These are phyloP conservation scores for Syzygium aromaticum DNA, from an alignment of 345 rosid species.

Conservation along the genomic window DNA sequence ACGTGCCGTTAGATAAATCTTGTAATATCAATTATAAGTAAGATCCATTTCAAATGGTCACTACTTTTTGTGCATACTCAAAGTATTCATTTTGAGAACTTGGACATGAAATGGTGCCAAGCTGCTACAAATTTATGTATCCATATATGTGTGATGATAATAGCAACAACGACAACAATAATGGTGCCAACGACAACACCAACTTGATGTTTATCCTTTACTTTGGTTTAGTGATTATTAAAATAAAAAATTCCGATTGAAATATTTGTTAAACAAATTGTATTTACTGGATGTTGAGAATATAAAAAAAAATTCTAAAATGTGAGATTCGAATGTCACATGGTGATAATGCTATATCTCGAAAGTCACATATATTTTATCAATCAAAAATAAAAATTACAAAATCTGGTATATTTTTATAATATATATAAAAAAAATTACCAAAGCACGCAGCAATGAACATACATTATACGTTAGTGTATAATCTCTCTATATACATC, in stretches of 20 bases:
- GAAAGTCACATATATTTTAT: neutral
- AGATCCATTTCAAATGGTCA: neutral
- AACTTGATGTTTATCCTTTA: too few relatives aligned
- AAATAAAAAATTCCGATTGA: neutral
- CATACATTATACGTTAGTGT: neutral
- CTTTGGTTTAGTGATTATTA: too few relatives aligned
- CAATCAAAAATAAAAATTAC: neutral
- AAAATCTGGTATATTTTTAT: neutral
- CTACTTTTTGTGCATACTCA: too few relatives aligned
- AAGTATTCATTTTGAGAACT: too few relatives aligned
- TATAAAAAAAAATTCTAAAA: neutral
- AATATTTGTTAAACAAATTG: neutral
- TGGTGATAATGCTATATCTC: neutral
- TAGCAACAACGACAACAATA: too few relatives aligned
- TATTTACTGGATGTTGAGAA: neutral
- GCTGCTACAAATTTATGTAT: neutral
- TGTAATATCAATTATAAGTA: neutral
- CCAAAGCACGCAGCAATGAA: neutral
- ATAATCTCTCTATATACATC: neutral
- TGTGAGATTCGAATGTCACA: fast-evolving
- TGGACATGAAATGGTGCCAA: neutral
- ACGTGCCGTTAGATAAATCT: neutral
- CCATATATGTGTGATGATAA: too few relatives aligned
- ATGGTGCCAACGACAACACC: too few relatives aligned
- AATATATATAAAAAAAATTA: neutral